These are phyloP conservation scores for Solanum paucissectum DNA, from an alignment of 257 asterid species.

Conservation along the genomic window DNA sequence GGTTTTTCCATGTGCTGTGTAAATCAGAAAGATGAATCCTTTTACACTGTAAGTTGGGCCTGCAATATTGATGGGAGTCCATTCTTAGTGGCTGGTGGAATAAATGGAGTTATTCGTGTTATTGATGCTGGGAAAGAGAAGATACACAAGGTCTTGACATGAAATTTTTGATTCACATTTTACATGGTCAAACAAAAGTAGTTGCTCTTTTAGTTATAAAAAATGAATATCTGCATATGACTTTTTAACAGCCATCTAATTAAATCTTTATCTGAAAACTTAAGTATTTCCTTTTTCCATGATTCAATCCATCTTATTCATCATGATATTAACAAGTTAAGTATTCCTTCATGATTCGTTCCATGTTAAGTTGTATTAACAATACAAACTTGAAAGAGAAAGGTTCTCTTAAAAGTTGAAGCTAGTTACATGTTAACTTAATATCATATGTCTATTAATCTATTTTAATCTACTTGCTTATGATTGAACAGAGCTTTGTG, in stretches of 20 bases:
- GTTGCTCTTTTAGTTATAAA: background rate
- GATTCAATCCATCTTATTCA: background rate
- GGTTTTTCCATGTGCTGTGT: slow-evolving; percentile 23
- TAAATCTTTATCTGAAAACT: background rate
- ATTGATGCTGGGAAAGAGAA: slow-evolving; percentile 85
- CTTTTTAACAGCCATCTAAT: background rate
- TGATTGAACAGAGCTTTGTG: slow-evolving; percentile 63
- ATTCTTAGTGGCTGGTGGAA: slow-evolving; percentile 85
- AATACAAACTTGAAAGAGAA: background rate
- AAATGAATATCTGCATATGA: background rate
- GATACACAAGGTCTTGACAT: slow-evolving; percentile 60
- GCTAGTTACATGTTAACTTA: background rate
- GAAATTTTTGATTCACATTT: background rate
- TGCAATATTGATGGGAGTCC: slow-evolving; percentile 79
- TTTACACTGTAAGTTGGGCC: slow-evolving; percentile 97
- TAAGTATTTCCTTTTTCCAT: background rate
- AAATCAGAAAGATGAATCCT: slow-evolving; percentile 93
- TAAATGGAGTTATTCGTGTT: slow-evolving; percentile 77
- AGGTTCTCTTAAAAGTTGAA: background rate
- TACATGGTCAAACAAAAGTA: background rate
- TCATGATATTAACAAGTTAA: background rate
- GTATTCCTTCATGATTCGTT: background rate
- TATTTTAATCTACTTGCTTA: background rate
- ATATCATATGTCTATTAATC: background rate
- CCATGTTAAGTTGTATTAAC: background rate